A percentile compares a stretch with the other conserved stretches of the same genome.
Conservation (phyloP, 495 filamentous ascomycete genomes). For the Neurospora cerealis region DNA sequence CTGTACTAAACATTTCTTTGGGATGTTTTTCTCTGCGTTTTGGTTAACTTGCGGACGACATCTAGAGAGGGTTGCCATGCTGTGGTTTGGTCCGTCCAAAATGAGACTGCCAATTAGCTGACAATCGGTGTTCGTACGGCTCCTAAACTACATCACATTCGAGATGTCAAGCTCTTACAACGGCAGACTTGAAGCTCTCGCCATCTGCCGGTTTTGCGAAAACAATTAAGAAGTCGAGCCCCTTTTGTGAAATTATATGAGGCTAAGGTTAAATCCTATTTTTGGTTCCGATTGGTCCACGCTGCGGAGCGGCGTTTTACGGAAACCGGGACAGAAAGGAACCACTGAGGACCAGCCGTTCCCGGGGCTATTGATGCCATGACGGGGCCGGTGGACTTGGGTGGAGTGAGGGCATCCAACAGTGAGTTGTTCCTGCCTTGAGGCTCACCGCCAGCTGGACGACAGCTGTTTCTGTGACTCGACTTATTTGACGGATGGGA, state of each 20-base stretch:
- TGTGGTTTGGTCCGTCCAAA: neutral
- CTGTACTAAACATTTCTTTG: neutral
- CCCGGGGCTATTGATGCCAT: neutral
- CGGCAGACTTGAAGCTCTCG: neutral
- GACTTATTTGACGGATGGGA: neutral
- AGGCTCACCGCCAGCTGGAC: neutral
- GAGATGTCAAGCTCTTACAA: neutral
- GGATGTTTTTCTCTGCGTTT: neutral
- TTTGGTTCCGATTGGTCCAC: neutral
- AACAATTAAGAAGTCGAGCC: neutral
- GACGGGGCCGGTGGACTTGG: neutral
- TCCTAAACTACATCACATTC: neutral
- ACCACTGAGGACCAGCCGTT: neutral
- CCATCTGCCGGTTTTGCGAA: neutral
- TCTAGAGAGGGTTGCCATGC: neutral
- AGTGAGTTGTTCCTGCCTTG: neutral
- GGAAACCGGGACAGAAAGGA: neutral
- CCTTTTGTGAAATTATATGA: neutral
- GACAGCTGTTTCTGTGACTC: neutral
- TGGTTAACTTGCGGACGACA: neutral
- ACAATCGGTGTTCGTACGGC: neutral
- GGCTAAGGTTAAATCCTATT: neutral
- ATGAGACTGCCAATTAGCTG: neutral
- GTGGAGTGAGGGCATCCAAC: neutral
- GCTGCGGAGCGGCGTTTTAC: neutral